phyloP scores from a whole-genome alignment of 331 rosid species.

The Malus hybrid region DNA sequence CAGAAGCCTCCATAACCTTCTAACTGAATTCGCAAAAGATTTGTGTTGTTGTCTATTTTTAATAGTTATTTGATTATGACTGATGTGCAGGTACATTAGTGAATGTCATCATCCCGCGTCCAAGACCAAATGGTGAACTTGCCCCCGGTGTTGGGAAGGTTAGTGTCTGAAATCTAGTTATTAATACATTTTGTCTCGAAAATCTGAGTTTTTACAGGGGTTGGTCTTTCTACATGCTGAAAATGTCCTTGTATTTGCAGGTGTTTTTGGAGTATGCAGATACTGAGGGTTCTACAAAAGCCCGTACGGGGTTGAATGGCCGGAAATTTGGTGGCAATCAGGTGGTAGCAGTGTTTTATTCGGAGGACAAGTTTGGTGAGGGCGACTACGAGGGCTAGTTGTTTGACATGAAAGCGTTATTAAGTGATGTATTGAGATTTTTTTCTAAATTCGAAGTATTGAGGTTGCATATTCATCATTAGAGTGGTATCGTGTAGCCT shows the following conservation, averaged over 20 bases:
- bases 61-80: constrained; percentile 5
- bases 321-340: constrained; percentile 85
- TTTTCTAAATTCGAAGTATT: neutral
- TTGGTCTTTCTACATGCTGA: neutral
- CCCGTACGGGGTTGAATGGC: constrained; percentile 81
- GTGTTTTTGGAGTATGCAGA: constrained; percentile 94
- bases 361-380: constrained; percentile 76
- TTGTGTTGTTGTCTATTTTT: constrained; percentile 15
- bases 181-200: neutral
- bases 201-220: neutral
- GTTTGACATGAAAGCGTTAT: neutral
- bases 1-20: constrained; percentile 69
- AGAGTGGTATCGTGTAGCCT: neutral
- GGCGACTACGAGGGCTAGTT: constrained; percentile 77
- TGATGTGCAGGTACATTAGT: constrained; percentile 67
- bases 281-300: constrained; percentile 73
- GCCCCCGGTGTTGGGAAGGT: constrained; percentile 86
- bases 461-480: neutral
- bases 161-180: neutral
- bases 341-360: constrained; percentile 72
- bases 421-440: neutral
- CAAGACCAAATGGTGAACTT: constrained; percentile 52
- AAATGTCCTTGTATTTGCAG: constrained; percentile 19
- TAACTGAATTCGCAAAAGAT: constrained; percentile 12
- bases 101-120: constrained; percentile 81